A percentile compares a stretch with the other conserved stretches of the same genome.
Conservation (phyloP, 2,329 filamentous ascomycete genomes). For the Fusarium austroafricanum region DNA sequence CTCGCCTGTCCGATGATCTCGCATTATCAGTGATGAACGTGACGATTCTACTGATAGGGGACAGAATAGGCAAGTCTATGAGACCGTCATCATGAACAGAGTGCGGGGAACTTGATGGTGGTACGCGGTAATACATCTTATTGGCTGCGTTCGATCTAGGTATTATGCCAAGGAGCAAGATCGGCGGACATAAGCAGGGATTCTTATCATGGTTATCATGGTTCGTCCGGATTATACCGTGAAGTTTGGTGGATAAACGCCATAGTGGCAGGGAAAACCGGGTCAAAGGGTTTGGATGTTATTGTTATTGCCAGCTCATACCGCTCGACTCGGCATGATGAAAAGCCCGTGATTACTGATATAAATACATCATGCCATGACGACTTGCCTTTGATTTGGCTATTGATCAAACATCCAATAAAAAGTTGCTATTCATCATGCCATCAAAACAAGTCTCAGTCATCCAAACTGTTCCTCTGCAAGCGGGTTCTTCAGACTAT, state of each 20-base stretch:
- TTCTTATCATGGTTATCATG: constrained; percentile 8
- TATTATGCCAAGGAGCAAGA: background rate
- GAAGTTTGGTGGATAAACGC: background rate
- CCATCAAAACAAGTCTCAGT: background rate
- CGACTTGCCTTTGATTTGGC: background rate
- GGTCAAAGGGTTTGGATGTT: background rate
- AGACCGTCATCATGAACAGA: background rate
- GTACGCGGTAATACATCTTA: background rate
- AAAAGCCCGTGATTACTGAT: background rate
- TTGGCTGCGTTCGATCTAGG: background rate
- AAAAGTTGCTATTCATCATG: background rate
- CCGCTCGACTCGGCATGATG: background rate
- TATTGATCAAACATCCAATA: background rate
- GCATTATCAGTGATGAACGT: background rate
- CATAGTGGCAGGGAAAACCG: too few relatives aligned
- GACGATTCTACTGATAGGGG: background rate
- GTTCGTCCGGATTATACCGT: background rate
- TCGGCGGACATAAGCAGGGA: background rate
- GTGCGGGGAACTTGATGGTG: background rate
- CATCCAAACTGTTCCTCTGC: background rate
- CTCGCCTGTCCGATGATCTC: background rate
- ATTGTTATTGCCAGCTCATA: background rate
- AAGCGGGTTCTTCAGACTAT: background rate
- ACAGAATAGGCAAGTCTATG: background rate
- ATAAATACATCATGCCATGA: background rate